Conservation (phyloP, 139 green algal genomes). For the Ostreobium quekettii region DNA sequence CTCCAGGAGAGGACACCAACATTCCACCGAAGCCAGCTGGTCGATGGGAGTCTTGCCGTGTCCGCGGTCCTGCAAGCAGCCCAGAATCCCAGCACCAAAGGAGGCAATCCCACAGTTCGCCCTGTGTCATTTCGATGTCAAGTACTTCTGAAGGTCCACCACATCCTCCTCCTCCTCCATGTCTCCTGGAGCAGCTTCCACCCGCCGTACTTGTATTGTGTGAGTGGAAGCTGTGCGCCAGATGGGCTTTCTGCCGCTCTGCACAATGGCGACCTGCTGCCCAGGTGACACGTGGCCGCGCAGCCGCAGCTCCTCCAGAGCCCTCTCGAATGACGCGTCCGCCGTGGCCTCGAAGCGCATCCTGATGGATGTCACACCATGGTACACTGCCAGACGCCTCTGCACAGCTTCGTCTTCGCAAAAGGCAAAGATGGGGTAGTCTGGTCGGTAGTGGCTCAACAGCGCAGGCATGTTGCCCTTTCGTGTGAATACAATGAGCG, state of each 20-base stretch:
- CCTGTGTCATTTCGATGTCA: too few species aligned
- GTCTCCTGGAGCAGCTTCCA: too few species aligned
- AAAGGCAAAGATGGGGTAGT: slow-evolving; percentile 72
- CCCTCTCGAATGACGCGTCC: slow-evolving; percentile 47
- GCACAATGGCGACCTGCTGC: slow-evolving; percentile 69
- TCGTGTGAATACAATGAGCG: slow-evolving; percentile 52
- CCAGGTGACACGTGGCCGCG: slow-evolving; percentile 44
- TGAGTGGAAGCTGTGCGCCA: slow-evolving; percentile 68
- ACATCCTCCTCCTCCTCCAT: too few species aligned
- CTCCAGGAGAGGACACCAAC: too few species aligned
- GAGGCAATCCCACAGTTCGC: too few species aligned
- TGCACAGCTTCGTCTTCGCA: slow-evolving; percentile 62
- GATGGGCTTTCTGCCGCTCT: slow-evolving; percentile 68
- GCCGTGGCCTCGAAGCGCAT: slow-evolving; percentile 38
- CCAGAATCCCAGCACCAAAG: too few species aligned
- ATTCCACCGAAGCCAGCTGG: too few species aligned
- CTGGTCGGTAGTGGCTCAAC: slow-evolving; percentile 74
- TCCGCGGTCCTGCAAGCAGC: too few species aligned
- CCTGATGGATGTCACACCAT: slow-evolving; percentile 56
- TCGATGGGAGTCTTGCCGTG: too few species aligned
- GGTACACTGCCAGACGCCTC: slow-evolving; percentile 71
- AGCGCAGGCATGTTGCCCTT: slow-evolving; percentile 70
- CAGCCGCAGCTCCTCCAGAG: slow-evolving; percentile 49
- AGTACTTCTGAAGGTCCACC: too few species aligned
- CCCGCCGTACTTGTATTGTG: slow-evolving; percentile 57